A percentile compares a stretch with the other conserved stretches of the same genome.
phyloP scores from a whole-genome alignment of 2,329 filamentous ascomycete genomes.

The Colletotrichum sp. region DNA sequence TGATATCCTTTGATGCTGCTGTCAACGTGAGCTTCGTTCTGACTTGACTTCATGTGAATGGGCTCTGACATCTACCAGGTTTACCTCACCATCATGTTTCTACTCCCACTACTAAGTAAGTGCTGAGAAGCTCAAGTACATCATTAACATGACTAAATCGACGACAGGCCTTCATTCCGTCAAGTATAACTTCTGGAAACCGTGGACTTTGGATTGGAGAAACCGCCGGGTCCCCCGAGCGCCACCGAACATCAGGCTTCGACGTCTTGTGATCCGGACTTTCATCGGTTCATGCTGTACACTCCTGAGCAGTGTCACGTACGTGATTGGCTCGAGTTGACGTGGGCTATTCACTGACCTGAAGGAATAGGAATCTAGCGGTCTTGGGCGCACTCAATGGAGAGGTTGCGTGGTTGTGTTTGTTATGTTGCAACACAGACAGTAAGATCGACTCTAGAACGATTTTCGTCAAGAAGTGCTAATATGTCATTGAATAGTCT shows the following conservation, averaged over 20 bases:
- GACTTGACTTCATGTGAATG: accelerated
- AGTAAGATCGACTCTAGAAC: neutral
- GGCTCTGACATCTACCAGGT: neutral
- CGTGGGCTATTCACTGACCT: neutral
- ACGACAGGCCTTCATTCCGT: neutral
- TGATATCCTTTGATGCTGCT: constrained; percentile 12
- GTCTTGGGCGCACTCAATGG: constrained; percentile 1
- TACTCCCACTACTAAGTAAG: constrained; percentile 9
- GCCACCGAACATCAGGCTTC: neutral
- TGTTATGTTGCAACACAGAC: constrained; percentile 11
- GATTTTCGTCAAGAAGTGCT: no score
- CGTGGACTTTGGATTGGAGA: constrained; percentile 13
- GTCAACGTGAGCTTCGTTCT: neutral
- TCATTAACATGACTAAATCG: neutral
- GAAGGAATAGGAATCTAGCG: neutral
- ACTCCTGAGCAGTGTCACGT: constrained; percentile 2
- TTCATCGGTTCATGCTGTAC: constrained; percentile 16
- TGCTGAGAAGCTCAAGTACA: accelerated
- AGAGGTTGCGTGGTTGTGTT: constrained; percentile 9
- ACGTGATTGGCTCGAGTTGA: accelerated
- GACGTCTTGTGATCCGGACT: constrained; percentile 7
- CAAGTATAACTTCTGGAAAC: constrained; percentile 16
- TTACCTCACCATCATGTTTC: constrained; percentile 9
- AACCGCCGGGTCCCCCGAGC: constrained; percentile 1
- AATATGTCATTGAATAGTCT: neutral